Conservation (phyloP, 1,284 basidiomycete species). For the Ganoderma lucidum region DNA sequence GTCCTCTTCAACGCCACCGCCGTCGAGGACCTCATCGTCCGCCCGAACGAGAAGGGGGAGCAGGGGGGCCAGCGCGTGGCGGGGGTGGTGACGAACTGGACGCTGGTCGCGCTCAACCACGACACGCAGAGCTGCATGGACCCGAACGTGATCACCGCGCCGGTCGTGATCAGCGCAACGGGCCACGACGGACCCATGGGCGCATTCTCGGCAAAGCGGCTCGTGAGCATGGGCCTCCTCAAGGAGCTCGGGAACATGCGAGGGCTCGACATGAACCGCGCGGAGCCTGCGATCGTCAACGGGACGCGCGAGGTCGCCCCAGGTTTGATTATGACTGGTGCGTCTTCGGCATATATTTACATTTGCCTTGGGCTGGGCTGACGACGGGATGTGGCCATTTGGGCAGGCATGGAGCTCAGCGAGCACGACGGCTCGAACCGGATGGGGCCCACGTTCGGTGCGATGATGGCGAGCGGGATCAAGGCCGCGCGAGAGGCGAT, state of each 20-base stretch:
- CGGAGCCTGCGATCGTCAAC: conserved; percentile 81
- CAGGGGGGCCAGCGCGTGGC: conserved; percentile 64
- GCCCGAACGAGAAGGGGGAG: conserved; percentile 50
- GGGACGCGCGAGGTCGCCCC: conserved; percentile 83
- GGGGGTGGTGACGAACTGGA: conserved; percentile 91
- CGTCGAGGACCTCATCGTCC: conserved; percentile 80
- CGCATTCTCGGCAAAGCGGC: conserved; percentile 85
- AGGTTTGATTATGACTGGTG: conserved; percentile 80
- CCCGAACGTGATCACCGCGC: conserved; percentile 84
- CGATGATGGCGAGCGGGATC: conserved; percentile 83
- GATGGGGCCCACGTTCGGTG: conserved; percentile 81
- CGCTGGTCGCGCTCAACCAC: conserved; percentile 83
- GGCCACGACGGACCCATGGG: conserved; percentile 87
- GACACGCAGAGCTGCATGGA: conserved; percentile 90
- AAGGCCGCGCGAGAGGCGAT: conserved; percentile 83
- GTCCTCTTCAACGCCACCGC: conserved; percentile 80
- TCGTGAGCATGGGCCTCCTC: conserved; percentile 79
- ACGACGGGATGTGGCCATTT: neutral
- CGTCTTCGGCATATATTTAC: conserved; percentile 33
- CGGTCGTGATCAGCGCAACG: conserved; percentile 75
- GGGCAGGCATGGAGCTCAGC: conserved; percentile 81
- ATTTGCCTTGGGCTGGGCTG: neutral
- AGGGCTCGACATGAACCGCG: conserved; percentile 80
- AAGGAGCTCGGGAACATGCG: conserved; percentile 87
- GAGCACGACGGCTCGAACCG: conserved; percentile 86